phyloP scores from a whole-genome alignment of 495 filamentous ascomycete species.

The Penicillium antarcticum region DNA sequence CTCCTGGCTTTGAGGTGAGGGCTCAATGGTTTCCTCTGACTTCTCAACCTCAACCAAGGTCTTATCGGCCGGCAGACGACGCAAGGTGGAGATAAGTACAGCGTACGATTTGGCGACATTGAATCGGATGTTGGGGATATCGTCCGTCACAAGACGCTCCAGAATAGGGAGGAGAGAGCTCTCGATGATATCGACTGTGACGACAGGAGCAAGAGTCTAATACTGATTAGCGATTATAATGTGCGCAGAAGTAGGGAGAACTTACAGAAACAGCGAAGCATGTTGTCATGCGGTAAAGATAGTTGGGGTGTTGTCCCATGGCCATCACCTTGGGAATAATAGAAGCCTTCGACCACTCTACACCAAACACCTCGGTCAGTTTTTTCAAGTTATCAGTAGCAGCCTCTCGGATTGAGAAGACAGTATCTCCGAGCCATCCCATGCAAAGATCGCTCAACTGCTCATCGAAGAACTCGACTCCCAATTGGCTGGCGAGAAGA shows the following conservation, averaged over 20 bases:
- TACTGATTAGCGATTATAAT: slow-evolving; percentile 26
- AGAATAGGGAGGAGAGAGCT: slow-evolving; percentile 93
- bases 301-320: slow-evolving; percentile 97
- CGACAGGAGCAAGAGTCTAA: slow-evolving; percentile 89
- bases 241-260: slow-evolving; percentile 8
- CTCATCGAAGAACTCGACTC: slow-evolving; percentile 97
- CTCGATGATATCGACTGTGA: slow-evolving; percentile 87
- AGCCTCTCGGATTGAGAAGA: slow-evolving; percentile 96
- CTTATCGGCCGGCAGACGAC: slow-evolving; percentile 81
- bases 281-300: slow-evolving; percentile 98
- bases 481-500: slow-evolving; percentile 89
- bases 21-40: slow-evolving; percentile 55
- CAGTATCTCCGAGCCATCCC: slow-evolving; percentile 98
- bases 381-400: slow-evolving; percentile 97
- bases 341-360: slow-evolving; percentile 94
- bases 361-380: slow-evolving; percentile 96
- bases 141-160: slow-evolving; percentile 85
- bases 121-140: slow-evolving; percentile 98
- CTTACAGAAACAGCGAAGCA: slow-evolving; percentile 96
- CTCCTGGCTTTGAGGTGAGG: slow-evolving; percentile 72
- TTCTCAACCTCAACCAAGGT: slow-evolving; percentile 84
- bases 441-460: slow-evolving; percentile 94
- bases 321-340: slow-evolving; percentile 98
- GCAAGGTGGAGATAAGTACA: slow-evolving; percentile 81
- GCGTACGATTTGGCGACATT: slow-evolving; percentile 98